Base-by-base conservation (phyloP, 129 eudicot species). In the Tagetes erecta region DNA sequence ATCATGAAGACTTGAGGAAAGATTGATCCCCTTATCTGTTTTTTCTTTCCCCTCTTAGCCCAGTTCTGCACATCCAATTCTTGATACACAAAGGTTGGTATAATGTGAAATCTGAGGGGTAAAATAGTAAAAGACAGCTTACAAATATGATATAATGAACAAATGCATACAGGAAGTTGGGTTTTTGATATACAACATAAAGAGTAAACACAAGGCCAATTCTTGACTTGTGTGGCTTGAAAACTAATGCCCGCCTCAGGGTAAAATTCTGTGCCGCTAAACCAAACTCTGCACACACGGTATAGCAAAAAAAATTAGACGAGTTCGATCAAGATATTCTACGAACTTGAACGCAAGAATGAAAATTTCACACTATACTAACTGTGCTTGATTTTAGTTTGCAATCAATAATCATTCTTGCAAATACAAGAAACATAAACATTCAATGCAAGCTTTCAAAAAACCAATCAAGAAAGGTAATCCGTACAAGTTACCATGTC, bases 281-380 rank as follows among this genome's bases (percentile, higher is more conserved):
- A 57, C 74, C 53, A 36, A 77, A 68, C 56, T 77, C 80, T 77
- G 75, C 75, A 68, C 75, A 42, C 35, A 76, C 14, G 47, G 7
- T 38, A 64, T 49, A 74, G 38, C 8, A 42, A 75, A 75, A 8
- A 41, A 55, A 76, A 20, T 20, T 20, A 64, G 8, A 58, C 68
- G 27, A 57, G 47, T 41, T 41, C 6, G 73, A 68, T 56, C 57
- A 8, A 76, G 31, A 41, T 8, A 42, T 8, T 31, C 35, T 33
- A 68, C 51, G 31, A 11, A 35, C 74, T 51, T 9, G n/a, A 58
- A 3, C 7, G 31, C 0, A 33, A 33, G 64, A 33, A 13, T 34
- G 38, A 58, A 58, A 6, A 30, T 53, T 53, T 53, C 59, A 53
- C 59, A 53, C 20, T 5, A n/a, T n/a, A 53, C 14, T 53, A 53